Evolutionary conservation across 176 grass and related monocot genomes (phyloP).

Genomic region (Oryza nivara): DNA sequence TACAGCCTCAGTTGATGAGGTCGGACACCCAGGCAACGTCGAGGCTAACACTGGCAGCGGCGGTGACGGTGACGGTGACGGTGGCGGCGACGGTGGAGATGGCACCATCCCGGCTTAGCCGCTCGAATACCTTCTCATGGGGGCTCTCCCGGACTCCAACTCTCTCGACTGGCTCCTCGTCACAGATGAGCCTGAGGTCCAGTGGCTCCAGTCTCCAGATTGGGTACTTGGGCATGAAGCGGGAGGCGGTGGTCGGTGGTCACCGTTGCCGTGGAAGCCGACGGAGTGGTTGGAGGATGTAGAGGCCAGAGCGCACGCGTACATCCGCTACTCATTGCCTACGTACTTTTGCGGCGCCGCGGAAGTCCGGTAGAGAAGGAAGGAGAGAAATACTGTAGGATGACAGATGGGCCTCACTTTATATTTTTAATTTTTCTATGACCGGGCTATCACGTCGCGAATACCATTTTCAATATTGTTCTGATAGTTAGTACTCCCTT

Average conservation of each 20-base stretch:
- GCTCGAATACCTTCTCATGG: too few species aligned
- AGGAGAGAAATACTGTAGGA: too few species aligned
- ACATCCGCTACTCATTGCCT: slow-evolving; percentile 93
- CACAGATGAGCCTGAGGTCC: slow-evolving; percentile 41
- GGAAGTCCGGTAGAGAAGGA: too few species aligned
- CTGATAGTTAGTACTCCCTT: too few species aligned
- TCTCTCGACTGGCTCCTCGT: neutral
- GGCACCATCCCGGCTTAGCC: neutral
- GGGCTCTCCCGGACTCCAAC: too few species aligned
- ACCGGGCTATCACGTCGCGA: too few species aligned
- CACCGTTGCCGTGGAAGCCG: neutral
- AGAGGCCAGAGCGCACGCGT: slow-evolving; percentile 65
- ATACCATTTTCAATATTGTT: too few species aligned
- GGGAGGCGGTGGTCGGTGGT: neutral
- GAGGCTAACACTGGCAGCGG: slow-evolving; percentile 11
- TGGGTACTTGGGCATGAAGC: slow-evolving; percentile 18
- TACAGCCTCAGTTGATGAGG: slow-evolving; percentile 59
- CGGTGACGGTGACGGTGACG: too few species aligned
- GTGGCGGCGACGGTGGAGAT: neutral
- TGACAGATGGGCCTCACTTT: too few species aligned
- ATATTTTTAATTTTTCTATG: too few species aligned
- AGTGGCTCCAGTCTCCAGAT: slow-evolving; percentile 23
- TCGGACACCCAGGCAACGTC: slow-evolving; percentile 86
- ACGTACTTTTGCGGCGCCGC: slow-evolving; percentile 15
- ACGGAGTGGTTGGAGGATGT: slow-evolving; percentile 65